Base-by-base conservation (phyloP, 129 eudicot species). In the Rutidosis leptorrhynchoides region DNA sequence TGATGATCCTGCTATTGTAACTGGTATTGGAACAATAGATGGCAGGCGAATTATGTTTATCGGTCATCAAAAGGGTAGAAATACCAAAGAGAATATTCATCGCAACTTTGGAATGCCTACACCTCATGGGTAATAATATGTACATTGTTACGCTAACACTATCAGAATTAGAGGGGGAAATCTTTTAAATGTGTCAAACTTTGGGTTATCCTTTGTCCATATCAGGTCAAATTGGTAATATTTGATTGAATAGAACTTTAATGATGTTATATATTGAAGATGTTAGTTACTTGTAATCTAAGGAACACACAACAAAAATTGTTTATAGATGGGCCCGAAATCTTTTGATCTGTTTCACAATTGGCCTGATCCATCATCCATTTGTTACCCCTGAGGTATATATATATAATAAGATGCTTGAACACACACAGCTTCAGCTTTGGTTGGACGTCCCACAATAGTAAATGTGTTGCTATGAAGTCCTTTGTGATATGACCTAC, bases 21-120 rank as follows among this genome's bases (percentile, higher is more conserved):
- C 88, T 22, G 95, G 95, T 40, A 79, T 87, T 79, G 95, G 97
- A 33, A 83, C 93, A 27, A 87, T 91, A 58, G 78, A 88, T 55
- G 96, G 98, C 45, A 83, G 77, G 73, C 69, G 84, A 59, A 87
- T 85, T 76, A 87, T 91, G 96, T 87, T 91, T 83, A 87, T 87
- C 43, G 96, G 96, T 60, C 96, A 91, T 58, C 98, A 91, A 55
- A 91, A 91, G 67, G 98, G 98, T 20, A 80, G 98, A 77, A 88
- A 91, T 73, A 85, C 96, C 19, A 91, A 91, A 79, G 98, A 91
- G 71, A 88, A 88, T 67, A 91, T 91, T 45, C 74, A 77, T 46
- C 87, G 98, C 12, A 91, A 91, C 87, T 91, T 91, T 77, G 98
- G 96, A 58, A 91, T 91, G 98, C 96, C 98, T 79, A 91, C 98